Evolutionary conservation across 805 yeast genomes (phyloP).

Genomic region (Candida sithepensis): DNA sequence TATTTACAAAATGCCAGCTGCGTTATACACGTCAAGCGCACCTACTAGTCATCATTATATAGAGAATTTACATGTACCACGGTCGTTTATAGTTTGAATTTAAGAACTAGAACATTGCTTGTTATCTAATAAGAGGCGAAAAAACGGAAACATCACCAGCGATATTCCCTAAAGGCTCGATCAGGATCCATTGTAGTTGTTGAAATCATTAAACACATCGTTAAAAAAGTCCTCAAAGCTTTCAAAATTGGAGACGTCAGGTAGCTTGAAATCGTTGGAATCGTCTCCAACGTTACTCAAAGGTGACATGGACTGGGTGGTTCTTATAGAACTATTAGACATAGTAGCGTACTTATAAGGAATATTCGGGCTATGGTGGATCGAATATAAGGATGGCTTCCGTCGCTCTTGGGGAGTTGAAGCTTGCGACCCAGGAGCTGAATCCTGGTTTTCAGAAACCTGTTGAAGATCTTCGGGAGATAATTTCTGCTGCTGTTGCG

Average conservation of each 20-base stretch:
- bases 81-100: too few species aligned
- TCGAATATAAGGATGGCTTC: background rate
- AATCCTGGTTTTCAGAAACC: background rate
- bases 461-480: constrained; percentile 20
- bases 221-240: constrained; percentile 57
- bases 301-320: constrained; percentile 6
- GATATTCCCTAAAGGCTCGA: too few species aligned
- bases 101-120: too few species aligned
- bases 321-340: background rate
- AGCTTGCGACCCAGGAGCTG: background rate
- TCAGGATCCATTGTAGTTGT: background rate
- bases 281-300: constrained; percentile 6
- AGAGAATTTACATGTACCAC: too few species aligned
- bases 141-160: too few species aligned
- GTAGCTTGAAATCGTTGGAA: constrained; percentile 22
- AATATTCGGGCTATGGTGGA: constrained; percentile 1
- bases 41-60: too few species aligned
- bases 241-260: constrained; percentile 45
- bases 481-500: constrained; percentile 23
- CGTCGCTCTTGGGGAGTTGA: constrained; percentile 1
- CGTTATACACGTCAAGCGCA: too few species aligned
- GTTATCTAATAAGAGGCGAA: too few species aligned
- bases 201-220: constrained; percentile 30
- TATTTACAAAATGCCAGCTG: too few species aligned
- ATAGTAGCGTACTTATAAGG: background rate